Percentiles rank a stretch among this genome's conserved stretches.
Conservation (phyloP, 2,329 filamentous ascomycete species). For the Sarocladium kiliense region DNA sequence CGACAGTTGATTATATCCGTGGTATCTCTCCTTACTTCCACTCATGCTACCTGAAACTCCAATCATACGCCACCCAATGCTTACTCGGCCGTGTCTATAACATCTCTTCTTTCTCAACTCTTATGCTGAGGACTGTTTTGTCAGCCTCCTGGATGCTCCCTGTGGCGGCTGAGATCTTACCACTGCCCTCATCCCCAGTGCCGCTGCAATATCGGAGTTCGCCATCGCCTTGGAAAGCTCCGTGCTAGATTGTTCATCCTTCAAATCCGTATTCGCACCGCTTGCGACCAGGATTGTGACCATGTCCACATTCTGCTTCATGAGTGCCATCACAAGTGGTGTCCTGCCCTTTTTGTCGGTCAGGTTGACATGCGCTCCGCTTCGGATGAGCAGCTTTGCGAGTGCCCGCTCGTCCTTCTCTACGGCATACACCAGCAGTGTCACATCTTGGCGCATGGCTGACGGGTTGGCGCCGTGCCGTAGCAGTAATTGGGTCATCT, state of each 20-base stretch:
- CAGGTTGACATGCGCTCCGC: conserved; percentile 27
- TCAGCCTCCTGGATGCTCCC: conserved; percentile 2
- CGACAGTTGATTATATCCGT: too few species aligned
- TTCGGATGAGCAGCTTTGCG: conserved; percentile 16
- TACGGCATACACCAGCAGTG: conserved; percentile 13
- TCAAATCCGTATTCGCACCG: conserved; percentile 20
- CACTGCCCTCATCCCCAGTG: conserved; percentile 19
- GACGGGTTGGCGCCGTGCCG: conserved; percentile 21
- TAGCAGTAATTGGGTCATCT: conserved; percentile 23
- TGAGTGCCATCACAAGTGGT: conserved; percentile 26
- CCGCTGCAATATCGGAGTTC: conserved; percentile 19
- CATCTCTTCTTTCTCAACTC: not conserved
- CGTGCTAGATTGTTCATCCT: conserved; percentile 15
- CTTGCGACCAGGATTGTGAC: conserved; percentile 22
- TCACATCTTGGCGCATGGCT: conserved; percentile 14
- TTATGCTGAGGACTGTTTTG: not conserved
- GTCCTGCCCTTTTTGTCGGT: conserved; percentile 24
- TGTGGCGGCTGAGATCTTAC: too few species aligned
- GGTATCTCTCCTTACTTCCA: not conserved
- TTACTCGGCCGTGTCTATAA: too few species aligned
- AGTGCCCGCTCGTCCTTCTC: conserved; percentile 12
- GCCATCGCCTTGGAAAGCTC: conserved; percentile 20
- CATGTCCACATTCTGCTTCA: conserved; percentile 21
- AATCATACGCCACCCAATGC: not conserved
- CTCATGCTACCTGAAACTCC: not conserved